Evolutionary conservation across 345 rosid genomes (phyloP).

Genomic region (Eucalyptus albens): DNA sequence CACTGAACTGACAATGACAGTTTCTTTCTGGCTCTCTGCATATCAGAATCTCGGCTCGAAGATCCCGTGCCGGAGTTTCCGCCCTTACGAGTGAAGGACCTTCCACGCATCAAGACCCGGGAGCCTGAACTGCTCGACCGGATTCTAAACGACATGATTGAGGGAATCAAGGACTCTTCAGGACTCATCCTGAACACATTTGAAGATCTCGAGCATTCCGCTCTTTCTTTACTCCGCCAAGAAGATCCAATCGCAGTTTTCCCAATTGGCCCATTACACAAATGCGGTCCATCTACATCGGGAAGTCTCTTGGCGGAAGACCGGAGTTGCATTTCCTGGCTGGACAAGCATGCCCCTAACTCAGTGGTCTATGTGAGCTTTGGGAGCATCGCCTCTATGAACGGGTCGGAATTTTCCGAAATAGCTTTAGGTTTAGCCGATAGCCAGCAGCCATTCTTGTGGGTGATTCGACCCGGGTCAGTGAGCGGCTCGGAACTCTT

Average conservation of each 20-base stretch:
- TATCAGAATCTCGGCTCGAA: conserved; percentile 22
- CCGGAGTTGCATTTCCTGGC: conserved; percentile 28
- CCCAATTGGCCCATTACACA: conserved; percentile 39
- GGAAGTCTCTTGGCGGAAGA: conserved; percentile 19
- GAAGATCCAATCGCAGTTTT: conserved; percentile 22
- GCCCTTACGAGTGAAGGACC: conserved; percentile 31
- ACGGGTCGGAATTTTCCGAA: too few relatives aligned
- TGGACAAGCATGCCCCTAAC: conserved; percentile 21
- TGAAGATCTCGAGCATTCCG: conserved; percentile 28
- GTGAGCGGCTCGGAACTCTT: background rate
- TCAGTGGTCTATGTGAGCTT: conserved; percentile 53
- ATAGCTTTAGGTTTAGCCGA: too few relatives aligned
- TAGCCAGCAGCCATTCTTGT: too few relatives aligned
- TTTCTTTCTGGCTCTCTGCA: background rate
- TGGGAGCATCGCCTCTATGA: background rate
- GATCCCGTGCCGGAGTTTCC: conserved; percentile 22
- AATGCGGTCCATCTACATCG: conserved; percentile 4
- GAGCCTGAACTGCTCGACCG: background rate
- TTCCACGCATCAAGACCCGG: conserved; percentile 1
- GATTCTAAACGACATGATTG: background rate
- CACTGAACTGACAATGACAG: background rate
- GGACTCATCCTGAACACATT: conserved; percentile 45
- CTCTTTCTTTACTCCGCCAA: conserved; percentile 1
- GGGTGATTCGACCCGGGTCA: too few relatives aligned
- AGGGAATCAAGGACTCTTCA: conserved; percentile 14